These are phyloP conservation scores for Cryptosporidium sp. DNA, from an alignment of 169 alveolate species.

Conservation along the genomic window DNA sequence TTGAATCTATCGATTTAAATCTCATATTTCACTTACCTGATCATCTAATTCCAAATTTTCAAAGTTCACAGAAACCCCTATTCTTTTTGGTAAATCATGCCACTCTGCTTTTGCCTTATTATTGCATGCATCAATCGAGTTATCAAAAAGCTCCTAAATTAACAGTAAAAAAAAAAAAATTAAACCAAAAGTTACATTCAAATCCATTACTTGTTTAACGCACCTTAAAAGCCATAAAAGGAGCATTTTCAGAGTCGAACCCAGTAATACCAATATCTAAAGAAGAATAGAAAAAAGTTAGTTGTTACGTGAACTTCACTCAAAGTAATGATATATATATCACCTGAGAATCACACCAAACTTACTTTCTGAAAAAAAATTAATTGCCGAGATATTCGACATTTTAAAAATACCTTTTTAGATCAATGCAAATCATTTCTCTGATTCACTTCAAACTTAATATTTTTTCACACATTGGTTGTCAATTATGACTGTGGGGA, in stretches of 20 bases:
- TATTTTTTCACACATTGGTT: not conserved
- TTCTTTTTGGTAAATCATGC: constrained; percentile 14
- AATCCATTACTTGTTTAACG: not conserved
- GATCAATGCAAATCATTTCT: not conserved
- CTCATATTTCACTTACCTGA: constrained; percentile 7
- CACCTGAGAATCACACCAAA: not conserved
- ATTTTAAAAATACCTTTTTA: not conserved
- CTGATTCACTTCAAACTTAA: not conserved
- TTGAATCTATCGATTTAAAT: not conserved
- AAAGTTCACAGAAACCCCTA: constrained; percentile 14
- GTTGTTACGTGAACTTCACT: not conserved
- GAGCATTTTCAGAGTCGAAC: constrained; percentile 71
- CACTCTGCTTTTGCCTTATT: constrained; percentile 26
- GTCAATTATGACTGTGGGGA: constrained; percentile 66
- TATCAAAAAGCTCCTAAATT: constrained; percentile 61
- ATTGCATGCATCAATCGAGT: constrained; percentile 65
- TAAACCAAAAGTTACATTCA: not conserved
- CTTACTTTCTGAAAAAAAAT: constrained; percentile 71
- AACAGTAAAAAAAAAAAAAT: not conserved
- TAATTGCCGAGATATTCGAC: constrained; percentile 51
- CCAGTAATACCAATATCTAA: constrained; percentile 71
- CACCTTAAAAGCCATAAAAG: constrained; percentile 68
- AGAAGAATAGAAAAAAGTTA: not conserved
- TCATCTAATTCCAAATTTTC: constrained; percentile 23
- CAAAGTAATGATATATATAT: not conserved